Base-by-base conservation (phyloP, 208 protist species). In the Acanthamoeba culbertsoni region DNA sequence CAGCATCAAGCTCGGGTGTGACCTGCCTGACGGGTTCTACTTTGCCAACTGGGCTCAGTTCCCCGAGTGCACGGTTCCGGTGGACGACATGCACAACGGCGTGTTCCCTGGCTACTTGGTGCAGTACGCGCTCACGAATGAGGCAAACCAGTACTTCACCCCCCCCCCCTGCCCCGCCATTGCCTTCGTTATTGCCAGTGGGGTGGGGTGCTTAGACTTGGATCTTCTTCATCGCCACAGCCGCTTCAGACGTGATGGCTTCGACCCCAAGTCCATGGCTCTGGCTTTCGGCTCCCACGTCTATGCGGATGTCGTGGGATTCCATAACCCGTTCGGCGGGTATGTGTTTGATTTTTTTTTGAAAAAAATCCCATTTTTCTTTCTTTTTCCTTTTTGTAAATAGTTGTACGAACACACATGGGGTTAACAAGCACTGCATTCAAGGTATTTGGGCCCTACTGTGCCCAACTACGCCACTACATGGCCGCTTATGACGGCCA, bases 401-500 rank as follows among this genome's bases (percentile, higher is more conserved):
- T n/a, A n/a, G n/a, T n/a, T n/a, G n/a, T n/a, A n/a, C n/a, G n/a
- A n/a, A n/a, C n/a, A n/a, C n/a, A n/a, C n/a, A n/a, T n/a, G n/a
- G n/a, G n/a, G n/a, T n/a, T n/a, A n/a, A n/a, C n/a, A n/a, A n/a
- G n/a, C n/a, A n/a, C n/a, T n/a, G n/a, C n/a, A n/a, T n/a, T 51
- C 26, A 33, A 79, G 68, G 3, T 79, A 79, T 12, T 28, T 79
- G 68, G 68, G 68, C 10, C 68, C 68, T 7, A 53, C 68, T 0
- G 68, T 79, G 68, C 68, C 68, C 40, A 79, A 79, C 68, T 79
- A 79, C 68, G 68, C 42, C 35, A 79, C 68, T 4, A 79, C 68
- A 12, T 79, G 68, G 68, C 68, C 68, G 0, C 68, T 28, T n/a
- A 79, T 79, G 68, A 79, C 68, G 6, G 68, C 68, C 35, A 79